Conservation (phyloP, 805 yeast genomes). For the Zygoascus bituminiphila region DNA sequence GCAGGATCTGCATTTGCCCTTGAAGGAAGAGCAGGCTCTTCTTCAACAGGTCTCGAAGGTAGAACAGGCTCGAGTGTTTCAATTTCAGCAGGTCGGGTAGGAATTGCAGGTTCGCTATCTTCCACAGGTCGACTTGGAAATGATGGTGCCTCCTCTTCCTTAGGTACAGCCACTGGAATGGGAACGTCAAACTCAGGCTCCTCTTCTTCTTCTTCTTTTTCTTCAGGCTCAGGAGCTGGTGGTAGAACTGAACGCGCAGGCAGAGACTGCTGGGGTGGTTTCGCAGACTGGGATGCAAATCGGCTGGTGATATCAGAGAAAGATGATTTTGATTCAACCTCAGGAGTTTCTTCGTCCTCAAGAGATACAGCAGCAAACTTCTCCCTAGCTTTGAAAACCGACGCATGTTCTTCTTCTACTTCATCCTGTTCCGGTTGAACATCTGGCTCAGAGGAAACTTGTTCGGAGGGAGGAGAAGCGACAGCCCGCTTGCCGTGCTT, state of each 20-base stretch:
- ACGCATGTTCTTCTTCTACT: constrained; percentile 9
- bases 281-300: constrained; percentile 14
- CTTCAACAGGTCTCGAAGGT: constrained; percentile 10
- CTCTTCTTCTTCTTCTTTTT: constrained; percentile 6
- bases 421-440: constrained; percentile 5
- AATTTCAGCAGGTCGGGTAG: constrained; percentile 7
- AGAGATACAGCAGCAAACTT: constrained; percentile 6
- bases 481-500: constrained; percentile 52
- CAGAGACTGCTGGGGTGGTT: constrained; percentile 4
- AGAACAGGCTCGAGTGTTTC: constrained; percentile 19
- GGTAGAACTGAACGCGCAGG: neutral
- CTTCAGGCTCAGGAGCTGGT: constrained; percentile 19
- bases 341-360: constrained; percentile 9
- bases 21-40: constrained; percentile 1
- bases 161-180: neutral
- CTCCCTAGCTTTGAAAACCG: constrained; percentile 1
- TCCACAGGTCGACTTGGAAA: neutral
- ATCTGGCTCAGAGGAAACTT: constrained; percentile 3
- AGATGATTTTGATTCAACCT: constrained; percentile 13
- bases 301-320: constrained; percentile 24
- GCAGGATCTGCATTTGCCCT: constrained; percentile 1
- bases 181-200: constrained; percentile 18
- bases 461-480: constrained; percentile 21
- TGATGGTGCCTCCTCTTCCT: constrained; percentile 39
- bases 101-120: neutral